Percentiles rank a stretch among this genome's conserved stretches.
Evolutionary conservation across 495 filamentous ascomycete species (phyloP).

Genomic region (Sordaria brevicollis): DNA sequence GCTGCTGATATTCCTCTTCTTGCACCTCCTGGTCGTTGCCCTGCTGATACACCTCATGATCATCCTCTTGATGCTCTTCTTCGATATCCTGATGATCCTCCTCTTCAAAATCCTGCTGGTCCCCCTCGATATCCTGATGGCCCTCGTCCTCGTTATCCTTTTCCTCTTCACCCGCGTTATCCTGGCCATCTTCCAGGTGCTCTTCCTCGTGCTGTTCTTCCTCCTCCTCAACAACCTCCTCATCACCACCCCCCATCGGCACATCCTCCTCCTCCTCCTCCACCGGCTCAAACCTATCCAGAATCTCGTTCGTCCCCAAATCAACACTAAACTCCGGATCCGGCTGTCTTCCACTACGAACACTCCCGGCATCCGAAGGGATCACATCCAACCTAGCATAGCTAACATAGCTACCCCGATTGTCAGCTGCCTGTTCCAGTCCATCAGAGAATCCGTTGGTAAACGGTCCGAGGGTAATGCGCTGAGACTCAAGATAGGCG

Average conservation of each 20-base stretch:
- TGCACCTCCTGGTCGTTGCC: slow-evolving; percentile 2
- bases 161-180: too few species aligned
- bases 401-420: background rate
- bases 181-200: too few species aligned
- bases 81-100: too few species aligned
- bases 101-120: too few species aligned
- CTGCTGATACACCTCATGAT: background rate
- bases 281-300: slow-evolving; percentile 5
- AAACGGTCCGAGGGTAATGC: slow-evolving; percentile 17
- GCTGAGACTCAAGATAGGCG: slow-evolving; percentile 13
- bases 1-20: background rate
- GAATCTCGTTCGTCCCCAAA: slow-evolving; percentile 12
- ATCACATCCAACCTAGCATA: slow-evolving; percentile 9
- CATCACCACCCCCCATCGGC: background rate
- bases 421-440: background rate
- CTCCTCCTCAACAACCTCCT: background rate
- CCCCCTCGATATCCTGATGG: too few species aligned
- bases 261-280: slow-evolving; percentile 8
- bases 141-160: too few species aligned
- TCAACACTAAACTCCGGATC: slow-evolving; percentile 23
- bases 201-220: too few species aligned
- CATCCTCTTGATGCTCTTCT: background rate
- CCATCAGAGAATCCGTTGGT: slow-evolving; percentile 18
- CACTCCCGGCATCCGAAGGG: slow-evolving; percentile 23
- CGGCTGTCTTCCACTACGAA: slow-evolving; percentile 29